These are phyloP conservation scores for Leavenworthia alabamica DNA, from an alignment of 345 rosid species.

Conservation along the genomic window DNA sequence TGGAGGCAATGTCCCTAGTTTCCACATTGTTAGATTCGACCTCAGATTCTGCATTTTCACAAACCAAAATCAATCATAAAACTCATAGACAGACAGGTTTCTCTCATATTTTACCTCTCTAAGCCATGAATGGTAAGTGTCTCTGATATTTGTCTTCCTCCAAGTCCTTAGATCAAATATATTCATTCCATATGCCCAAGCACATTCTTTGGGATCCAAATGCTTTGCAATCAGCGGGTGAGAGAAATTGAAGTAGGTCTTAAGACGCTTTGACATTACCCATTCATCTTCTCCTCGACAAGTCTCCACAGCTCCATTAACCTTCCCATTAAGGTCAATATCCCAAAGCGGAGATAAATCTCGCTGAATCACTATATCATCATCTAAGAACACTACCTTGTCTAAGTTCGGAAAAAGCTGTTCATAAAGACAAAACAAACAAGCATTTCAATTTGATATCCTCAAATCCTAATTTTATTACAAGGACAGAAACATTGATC, in stretches of 20 bases:
- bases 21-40: slow-evolving; percentile 92
- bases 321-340: slow-evolving; percentile 77
- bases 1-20: slow-evolving; percentile 95
- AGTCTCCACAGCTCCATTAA: slow-evolving; percentile 98
- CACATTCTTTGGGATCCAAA: slow-evolving; percentile 91
- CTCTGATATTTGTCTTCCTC: slow-evolving; percentile 84
- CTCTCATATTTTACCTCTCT: slow-evolving; percentile 53
- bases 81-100: neutral
- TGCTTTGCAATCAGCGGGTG: slow-evolving; percentile 79
- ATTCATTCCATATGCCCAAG: slow-evolving; percentile 99
- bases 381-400: slow-evolving; percentile 95
- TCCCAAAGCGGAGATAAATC: slow-evolving; percentile 96
- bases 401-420: slow-evolving; percentile 95
- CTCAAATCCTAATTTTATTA: neutral
- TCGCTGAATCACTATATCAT: slow-evolving; percentile 85
- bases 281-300: slow-evolving; percentile 94
- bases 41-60: slow-evolving; percentile 65
- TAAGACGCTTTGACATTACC: slow-evolving; percentile 97
- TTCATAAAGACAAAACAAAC: slow-evolving; percentile 21
- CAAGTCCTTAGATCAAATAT: slow-evolving; percentile 83
- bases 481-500: slow-evolving; percentile 14
- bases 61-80: neutral
- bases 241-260: slow-evolving; percentile 96
- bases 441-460: slow-evolving; percentile 3
- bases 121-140: slow-evolving; percentile 88